Base-by-base conservation (phyloP, 2,329 filamentous ascomycete genomes). In the Colletotrichum magnum region DNA sequence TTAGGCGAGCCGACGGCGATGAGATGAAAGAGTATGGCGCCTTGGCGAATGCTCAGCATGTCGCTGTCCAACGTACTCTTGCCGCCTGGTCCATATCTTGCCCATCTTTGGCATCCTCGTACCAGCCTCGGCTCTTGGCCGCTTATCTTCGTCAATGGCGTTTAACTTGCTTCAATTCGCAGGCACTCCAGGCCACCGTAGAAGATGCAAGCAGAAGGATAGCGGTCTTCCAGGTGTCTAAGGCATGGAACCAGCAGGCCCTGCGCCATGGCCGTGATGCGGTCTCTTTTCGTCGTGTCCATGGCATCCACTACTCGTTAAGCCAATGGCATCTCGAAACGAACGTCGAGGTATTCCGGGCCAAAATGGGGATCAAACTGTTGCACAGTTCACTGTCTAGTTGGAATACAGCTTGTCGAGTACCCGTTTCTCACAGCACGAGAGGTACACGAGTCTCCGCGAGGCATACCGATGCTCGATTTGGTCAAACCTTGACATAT, bases 391-490 rank as follows among this genome's bases (percentile, higher is more conserved):
- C 54, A 9, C 18, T 68, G 24, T 39, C 48, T 10, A 58, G 61
- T 39, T 68, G 65, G 65, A 39, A 65, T 58, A 43, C 28, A 41
- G 48, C 61, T 5, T 65, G 65, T 47, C 61, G n/a, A n/a, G 16
- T n/a, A 21, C 54, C 65, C 12, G 47, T 48, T 12, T 41, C 54
- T 18, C n/a, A 26, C 18, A 16, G 28, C 10, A 21, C 32, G 24
- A 12, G 21, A 21, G 56, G 13, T 6, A 12, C 5, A 21, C 43
- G 36, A 24, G 39, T 47, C n/a, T 24, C 15, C 41, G 50, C 6
- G 5, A 58, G 39, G 12, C 6, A 10, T 36, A 16, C 36, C 16
- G 41, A 53, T 36, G 16, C n/a, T 48, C 39, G n/a, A 24, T 12
- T 21, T 13, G 41, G 24, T n/a, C 48, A 24, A 9, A 16, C 45